Conservation (phyloP, 768 basidiomycete species). For the Phallus indusiatus region DNA sequence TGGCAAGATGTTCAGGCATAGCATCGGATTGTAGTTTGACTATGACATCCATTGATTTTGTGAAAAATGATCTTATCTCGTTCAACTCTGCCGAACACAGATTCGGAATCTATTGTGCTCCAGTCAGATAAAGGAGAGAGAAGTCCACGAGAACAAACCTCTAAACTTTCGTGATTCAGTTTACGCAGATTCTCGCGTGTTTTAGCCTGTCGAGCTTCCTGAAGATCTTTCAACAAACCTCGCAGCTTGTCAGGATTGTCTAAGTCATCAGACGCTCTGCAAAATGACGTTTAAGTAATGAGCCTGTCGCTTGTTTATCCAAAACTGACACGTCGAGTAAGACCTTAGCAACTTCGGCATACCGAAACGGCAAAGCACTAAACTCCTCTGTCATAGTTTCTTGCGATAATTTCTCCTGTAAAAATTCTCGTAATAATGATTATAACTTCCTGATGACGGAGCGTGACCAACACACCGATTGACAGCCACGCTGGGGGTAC, state of each 20-base stretch:
- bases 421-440: conserved; percentile 55
- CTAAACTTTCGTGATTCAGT: conserved; percentile 74
- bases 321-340: conserved; percentile 85
- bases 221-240: conserved; percentile 84
- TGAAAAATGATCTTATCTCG: conserved; percentile 85
- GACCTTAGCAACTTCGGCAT: conserved; percentile 84
- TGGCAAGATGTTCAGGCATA: background rate
- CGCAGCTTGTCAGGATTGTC: conserved; percentile 76
- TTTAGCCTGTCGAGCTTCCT: conserved; percentile 93
- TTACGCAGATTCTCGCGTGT: conserved; percentile 74
- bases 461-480: conserved; percentile 47
- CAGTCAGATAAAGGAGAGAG: too few species aligned
- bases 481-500: conserved; percentile 84
- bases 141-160: too few species aligned
- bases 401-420: conserved; percentile 61
- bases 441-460: background rate
- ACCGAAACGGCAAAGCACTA: conserved; percentile 76
- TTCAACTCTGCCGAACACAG: conserved; percentile 89
- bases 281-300: background rate
- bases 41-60: conserved; percentile 69
- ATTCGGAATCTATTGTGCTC: conserved; percentile 61
- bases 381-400: conserved; percentile 73
- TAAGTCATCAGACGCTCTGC: conserved; percentile 84
- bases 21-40: conserved; percentile 36
- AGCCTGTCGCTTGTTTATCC: background rate